A percentile compares a stretch with the other conserved stretches of the same genome.
phyloP scores from a whole-genome alignment of 1,139 yeast genomes.

The Candida sanyaensis region DNA sequence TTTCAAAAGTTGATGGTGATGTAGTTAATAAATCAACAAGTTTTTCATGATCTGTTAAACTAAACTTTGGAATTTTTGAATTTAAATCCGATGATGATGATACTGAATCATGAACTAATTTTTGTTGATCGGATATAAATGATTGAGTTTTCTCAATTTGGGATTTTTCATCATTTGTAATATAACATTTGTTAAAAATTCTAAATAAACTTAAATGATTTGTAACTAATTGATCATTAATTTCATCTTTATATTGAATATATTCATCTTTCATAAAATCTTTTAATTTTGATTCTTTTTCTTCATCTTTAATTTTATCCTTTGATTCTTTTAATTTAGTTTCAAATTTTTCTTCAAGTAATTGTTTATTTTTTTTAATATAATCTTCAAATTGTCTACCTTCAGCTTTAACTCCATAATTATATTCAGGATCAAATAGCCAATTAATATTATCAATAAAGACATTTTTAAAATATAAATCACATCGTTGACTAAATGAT shows the following conservation, averaged over 20 bases:
- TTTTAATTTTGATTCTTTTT: conserved; percentile 17
- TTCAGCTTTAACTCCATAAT: conserved; percentile 15
- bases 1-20: conserved; percentile 29
- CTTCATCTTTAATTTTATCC: background rate
- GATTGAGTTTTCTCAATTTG: conserved; percentile 10
- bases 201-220: conserved; percentile 45
- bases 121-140: conserved; percentile 14
- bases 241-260: conserved; percentile 8
- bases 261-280: conserved; percentile 18
- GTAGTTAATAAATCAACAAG: conserved; percentile 17
- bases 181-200: conserved; percentile 46
- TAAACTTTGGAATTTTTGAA: background rate
- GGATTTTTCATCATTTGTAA: conserved; percentile 24
- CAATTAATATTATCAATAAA: conserved; percentile 25
- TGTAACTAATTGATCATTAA: conserved; percentile 33
- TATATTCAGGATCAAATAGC: conserved; percentile 27
- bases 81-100: background rate
- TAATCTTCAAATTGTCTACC: background rate
- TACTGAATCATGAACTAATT: conserved; percentile 6
- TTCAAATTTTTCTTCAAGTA: background rate
- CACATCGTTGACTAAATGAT: conserved; percentile 28
- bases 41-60: conserved; percentile 12
- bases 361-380: background rate
- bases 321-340: background rate
- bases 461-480: conserved; percentile 30